Percentiles rank a stretch among this genome's conserved stretches.
Conservation (phyloP, 148 eudicot genomes). For the Polygonum aviculare region DNA sequence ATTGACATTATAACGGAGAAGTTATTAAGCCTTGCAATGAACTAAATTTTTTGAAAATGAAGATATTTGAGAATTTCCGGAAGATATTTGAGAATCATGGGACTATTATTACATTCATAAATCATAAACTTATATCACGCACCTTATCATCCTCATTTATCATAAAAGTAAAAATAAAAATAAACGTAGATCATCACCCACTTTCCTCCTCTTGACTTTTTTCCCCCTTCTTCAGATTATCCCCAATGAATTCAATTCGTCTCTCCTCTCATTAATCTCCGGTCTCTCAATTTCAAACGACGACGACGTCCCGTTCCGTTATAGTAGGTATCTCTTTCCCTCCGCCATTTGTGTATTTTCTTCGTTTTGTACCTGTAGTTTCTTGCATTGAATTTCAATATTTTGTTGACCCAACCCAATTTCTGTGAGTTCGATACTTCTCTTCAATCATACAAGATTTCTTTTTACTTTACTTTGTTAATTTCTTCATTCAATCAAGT, state of each 20-base stretch:
- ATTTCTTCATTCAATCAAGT: background rate
- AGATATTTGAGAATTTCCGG: too few relatives aligned
- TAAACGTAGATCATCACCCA: background rate
- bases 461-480: background rate
- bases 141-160: too few relatives aligned
- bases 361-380: background rate
- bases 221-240: background rate
- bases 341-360: background rate
- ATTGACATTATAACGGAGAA: too few relatives aligned
- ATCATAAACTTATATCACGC: too few relatives aligned
- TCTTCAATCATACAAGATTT: background rate
- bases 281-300: background rate
- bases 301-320: background rate
- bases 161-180: background rate
- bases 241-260: background rate
- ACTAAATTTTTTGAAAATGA: too few relatives aligned
- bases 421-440: background rate
- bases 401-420: background rate
- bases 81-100: too few relatives aligned
- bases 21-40: too few relatives aligned
- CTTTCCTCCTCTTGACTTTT: background rate
- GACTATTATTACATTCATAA: too few relatives aligned
- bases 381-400: background rate
- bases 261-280: background rate
- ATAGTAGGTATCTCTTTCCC: background rate